Evolutionary conservation across 2,329 filamentous ascomycete genomes (phyloP).

Genomic region (Aspergillus sergii): DNA sequence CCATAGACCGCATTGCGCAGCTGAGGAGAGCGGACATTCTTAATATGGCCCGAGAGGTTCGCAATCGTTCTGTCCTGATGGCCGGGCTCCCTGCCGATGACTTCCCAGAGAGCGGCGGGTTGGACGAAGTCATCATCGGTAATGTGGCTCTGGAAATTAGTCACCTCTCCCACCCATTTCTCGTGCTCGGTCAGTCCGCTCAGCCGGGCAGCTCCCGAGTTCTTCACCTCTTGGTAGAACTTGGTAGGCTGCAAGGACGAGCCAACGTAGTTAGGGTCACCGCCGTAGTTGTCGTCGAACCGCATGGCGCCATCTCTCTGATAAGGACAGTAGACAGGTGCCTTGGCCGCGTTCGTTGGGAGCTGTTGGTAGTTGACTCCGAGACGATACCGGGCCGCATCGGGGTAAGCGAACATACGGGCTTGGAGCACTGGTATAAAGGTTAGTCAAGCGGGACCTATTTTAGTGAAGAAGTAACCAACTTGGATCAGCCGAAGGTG

Average conservation of each 20-base stretch:
- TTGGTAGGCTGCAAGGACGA: constrained; percentile 31
- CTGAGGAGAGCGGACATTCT: constrained; percentile 20
- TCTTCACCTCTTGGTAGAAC: constrained; percentile 16
- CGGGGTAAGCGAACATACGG: constrained; percentile 63
- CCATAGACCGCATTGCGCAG: constrained; percentile 33
- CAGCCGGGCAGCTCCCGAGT: constrained; percentile 11
- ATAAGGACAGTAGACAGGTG: constrained; percentile 56
- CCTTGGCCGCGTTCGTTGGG: constrained; percentile 41
- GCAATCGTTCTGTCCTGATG: constrained; percentile 36
- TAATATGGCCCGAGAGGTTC: constrained; percentile 28
- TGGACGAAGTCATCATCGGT: constrained; percentile 34
- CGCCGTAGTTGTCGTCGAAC: constrained; percentile 58
- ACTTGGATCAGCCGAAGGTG: constrained; percentile 63
- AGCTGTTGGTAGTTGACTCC: constrained; percentile 47
- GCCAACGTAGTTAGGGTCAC: constrained; percentile 58
- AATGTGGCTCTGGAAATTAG: constrained; percentile 23
- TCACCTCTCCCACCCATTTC: constrained; percentile 32
- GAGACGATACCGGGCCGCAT: constrained; percentile 50
- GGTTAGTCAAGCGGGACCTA: constrained; percentile 18
- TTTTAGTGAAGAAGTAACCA: background rate
- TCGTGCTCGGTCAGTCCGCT: constrained; percentile 32
- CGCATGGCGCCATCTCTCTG: constrained; percentile 42
- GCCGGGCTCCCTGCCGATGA: constrained; percentile 33
- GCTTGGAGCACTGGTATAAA: constrained; percentile 55
- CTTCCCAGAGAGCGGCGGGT: constrained; percentile 33